Conservation (phyloP, 129 eudicot genomes). For the Helianthus tuberosus region DNA sequence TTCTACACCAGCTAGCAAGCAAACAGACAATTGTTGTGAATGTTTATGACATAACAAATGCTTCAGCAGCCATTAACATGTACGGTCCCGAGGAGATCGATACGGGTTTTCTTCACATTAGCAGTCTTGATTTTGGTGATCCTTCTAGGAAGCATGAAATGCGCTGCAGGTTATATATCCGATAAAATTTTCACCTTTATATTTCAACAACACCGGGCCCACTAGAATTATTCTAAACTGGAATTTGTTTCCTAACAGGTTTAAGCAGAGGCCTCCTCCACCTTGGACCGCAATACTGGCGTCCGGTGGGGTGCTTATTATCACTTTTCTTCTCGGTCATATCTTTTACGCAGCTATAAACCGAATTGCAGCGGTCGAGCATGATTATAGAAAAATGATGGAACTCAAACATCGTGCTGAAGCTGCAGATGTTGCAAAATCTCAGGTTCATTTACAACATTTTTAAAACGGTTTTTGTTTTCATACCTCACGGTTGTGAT, state of each 20-base stretch:
- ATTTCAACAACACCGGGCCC: background rate
- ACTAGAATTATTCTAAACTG: background rate
- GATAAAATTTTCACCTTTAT: background rate
- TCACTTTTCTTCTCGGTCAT: slow-evolving; percentile 66
- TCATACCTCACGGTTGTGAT: background rate
- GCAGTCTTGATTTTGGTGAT: slow-evolving; percentile 89
- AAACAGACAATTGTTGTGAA: slow-evolving; percentile 86
- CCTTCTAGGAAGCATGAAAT: slow-evolving; percentile 91
- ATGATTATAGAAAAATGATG: slow-evolving; percentile 60
- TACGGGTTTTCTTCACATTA: slow-evolving; percentile 57
- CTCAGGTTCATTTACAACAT: slow-evolving; percentile 60
- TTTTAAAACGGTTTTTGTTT: slow-evolving; percentile 7
- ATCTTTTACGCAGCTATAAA: slow-evolving; percentile 71
- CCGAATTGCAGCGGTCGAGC: slow-evolving; percentile 60
- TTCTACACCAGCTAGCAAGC: slow-evolving; percentile 91
- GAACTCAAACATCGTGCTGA: slow-evolving; percentile 80
- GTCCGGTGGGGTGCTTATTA: slow-evolving; percentile 54
- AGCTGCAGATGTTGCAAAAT: slow-evolving; percentile 92
- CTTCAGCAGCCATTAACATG: slow-evolving; percentile 59
- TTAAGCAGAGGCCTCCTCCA: slow-evolving; percentile 61
- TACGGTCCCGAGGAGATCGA: slow-evolving; percentile 66
- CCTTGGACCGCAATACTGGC: slow-evolving; percentile 73
- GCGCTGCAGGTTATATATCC: slow-evolving; percentile 75
- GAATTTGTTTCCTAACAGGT: slow-evolving; percentile 43
- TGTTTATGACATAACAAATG: slow-evolving; percentile 84